Base-by-base conservation (phyloP, 2,329 filamentous ascomycete genomes). In the Taxawa tesnikishii region DNA sequence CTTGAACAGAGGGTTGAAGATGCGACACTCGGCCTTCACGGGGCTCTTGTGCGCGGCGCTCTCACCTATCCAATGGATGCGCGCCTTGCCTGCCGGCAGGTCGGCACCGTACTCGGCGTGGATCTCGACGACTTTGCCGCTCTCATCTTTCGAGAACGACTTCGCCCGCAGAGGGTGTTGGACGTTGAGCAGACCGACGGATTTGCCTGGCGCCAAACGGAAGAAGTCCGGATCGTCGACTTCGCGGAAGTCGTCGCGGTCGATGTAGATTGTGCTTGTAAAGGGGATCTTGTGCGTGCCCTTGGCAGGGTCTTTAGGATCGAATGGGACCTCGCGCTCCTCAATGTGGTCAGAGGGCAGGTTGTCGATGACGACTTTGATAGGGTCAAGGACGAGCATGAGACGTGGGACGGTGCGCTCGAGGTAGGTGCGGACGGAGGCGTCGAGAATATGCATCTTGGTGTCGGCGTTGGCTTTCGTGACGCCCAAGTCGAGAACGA, bases 401-500 rank as follows among this genome's bases (percentile, higher is more conserved):
- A 94, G 68, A 15, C 88, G 77, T 2, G 88, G 87, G 0, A 94
- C 85, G 0, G 83, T 85, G 29, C 73, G 73, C 54, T 96, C 88
- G 10, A 96, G 75, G 53, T 94, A 92, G 42, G 76, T 76, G 14
- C 88, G 76, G 38, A 96, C 75, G 0, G 75, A 77, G 50, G 88
- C 76, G 49, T 96, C 88, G 39, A 96, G 84, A n/a, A 80, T 76
- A 35, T 69, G 60, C 28, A 83, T 77, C 53, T 88, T 75, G 45
- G 94, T 93, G 41, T 82, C 75, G 3, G 79, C 81, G 32, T 74
- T 73, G 24, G 78, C 70, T 21, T 85, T 92, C 1, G 87, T 93
- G 24, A 94, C 85, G 18, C 87, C 88, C 13, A 94, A 74, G 56
- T 94, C 85, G 44, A 84, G 83, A 37, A 94, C 76, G 47, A 94